phyloP scores from a whole-genome alignment of 306 rosid species.

The Castanopsis chinensis region DNA sequence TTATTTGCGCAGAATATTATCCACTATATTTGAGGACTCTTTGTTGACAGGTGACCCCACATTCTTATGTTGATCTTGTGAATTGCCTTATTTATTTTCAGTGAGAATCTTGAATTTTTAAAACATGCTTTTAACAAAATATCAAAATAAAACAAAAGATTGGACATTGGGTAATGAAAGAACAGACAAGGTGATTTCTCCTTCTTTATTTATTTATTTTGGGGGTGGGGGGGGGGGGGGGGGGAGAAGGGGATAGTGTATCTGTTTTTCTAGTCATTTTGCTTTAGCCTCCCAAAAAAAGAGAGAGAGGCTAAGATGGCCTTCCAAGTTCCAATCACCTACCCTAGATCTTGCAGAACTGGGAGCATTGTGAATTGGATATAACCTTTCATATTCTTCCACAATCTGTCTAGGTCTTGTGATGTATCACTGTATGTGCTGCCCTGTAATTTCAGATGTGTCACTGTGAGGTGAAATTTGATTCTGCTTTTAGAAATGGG shows the following conservation, averaged over 20 bases:
- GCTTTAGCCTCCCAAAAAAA: too few species aligned
- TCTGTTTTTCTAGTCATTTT: too few species aligned
- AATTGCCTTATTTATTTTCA: background rate
- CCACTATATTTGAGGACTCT: constrained; percentile 88
- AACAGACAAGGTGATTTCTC: background rate
- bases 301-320: too few species aligned
- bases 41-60: constrained; percentile 72
- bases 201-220: background rate
- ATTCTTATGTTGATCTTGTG: constrained; percentile 9
- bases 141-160: background rate
- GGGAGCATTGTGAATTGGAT: too few species aligned
- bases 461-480: constrained; percentile 3
- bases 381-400: too few species aligned
- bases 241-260: too few species aligned
- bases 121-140: background rate
- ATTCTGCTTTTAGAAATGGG: background rate
- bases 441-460: constrained; percentile 1
- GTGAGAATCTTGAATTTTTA: background rate
- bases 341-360: too few species aligned
- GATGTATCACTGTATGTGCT: background rate
- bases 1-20: constrained; percentile 74
- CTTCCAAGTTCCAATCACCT: too few species aligned
- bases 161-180: background rate
- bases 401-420: background rate
- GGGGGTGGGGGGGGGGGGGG: background rate